These are phyloP conservation scores for Lindgomyces ingoldianus DNA, from an alignment of 495 filamentous ascomycete genomes.

Conservation along the genomic window DNA sequence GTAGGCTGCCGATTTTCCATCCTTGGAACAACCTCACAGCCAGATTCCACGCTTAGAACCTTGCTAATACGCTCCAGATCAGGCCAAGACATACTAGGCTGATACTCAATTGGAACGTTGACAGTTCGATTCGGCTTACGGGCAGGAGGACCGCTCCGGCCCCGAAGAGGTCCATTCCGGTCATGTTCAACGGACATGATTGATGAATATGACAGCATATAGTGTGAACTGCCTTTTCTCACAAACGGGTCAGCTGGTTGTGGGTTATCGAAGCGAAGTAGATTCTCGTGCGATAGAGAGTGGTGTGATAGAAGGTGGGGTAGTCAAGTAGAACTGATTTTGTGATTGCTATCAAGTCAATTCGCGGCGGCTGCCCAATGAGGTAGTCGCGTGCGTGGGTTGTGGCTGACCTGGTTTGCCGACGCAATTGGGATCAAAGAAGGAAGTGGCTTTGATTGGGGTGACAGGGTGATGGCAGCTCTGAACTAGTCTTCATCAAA, in stretches of 20 bases:
- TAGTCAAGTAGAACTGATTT: too few species aligned
- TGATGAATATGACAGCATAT: too few species aligned
- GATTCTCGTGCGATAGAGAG: too few species aligned
- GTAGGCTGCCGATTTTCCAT: not conserved
- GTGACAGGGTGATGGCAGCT: too few species aligned
- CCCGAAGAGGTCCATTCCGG: too few species aligned
- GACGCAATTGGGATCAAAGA: not conserved
- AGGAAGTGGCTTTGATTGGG: not conserved
- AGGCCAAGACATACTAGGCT: not conserved
- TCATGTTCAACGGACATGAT: too few species aligned
- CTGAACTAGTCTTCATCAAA: too few species aligned
- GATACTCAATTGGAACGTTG: not conserved
- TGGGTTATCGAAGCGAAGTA: too few species aligned
- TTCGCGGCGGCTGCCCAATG: not conserved
- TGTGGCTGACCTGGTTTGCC: not conserved
- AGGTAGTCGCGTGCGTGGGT: not conserved
- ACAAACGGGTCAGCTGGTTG: too few species aligned
- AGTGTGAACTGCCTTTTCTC: too few species aligned
- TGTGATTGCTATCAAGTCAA: not conserved
- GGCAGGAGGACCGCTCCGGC: too few species aligned
- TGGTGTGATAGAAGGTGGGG: too few species aligned
- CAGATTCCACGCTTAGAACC: not conserved
- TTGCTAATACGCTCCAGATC: not conserved
- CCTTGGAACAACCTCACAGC: conserved; percentile 3
- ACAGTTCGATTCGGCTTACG: not conserved